Evolutionary conservation across 2,329 filamentous ascomycete genomes (phyloP).

Genomic region (Pseudogymnoascus sp.): DNA sequence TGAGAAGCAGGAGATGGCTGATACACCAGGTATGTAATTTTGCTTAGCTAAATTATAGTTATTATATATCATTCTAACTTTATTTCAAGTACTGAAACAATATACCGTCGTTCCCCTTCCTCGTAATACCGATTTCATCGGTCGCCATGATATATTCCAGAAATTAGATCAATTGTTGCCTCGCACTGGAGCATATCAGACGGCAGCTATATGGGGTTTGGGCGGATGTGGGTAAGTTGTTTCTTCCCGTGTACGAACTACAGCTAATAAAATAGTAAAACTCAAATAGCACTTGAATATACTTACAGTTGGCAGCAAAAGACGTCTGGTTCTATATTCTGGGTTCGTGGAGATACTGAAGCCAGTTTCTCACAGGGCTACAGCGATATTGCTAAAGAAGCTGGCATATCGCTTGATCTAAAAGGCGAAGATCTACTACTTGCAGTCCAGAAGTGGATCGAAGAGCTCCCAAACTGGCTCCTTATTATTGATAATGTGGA

Average conservation of each 20-base stretch:
- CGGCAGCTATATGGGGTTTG: slow-evolving; percentile 15
- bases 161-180: slow-evolving; percentile 11
- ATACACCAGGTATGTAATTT: slow-evolving; percentile 10
- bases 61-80: background rate
- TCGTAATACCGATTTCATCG: slow-evolving; percentile 13
- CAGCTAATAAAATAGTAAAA: slow-evolving; percentile 27
- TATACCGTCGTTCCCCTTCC: slow-evolving; percentile 13
- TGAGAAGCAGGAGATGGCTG: slow-evolving; percentile 10
- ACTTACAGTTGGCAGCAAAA: slow-evolving; percentile 24
- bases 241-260: background rate
- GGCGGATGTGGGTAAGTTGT: slow-evolving; percentile 15
- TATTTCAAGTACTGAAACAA: background rate
- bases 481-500: slow-evolving; percentile 31
- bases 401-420: slow-evolving; percentile 19
- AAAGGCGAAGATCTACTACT: slow-evolving; percentile 20
- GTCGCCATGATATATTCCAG: slow-evolving; percentile 12
- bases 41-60: background rate
- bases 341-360: slow-evolving; percentile 30
- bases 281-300: slow-evolving; percentile 32
- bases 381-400: slow-evolving; percentile 23
- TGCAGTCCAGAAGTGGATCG: slow-evolving; percentile 17
- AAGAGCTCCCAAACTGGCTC: slow-evolving; percentile 23
- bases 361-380: slow-evolving; percentile 29
- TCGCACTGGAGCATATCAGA: slow-evolving; percentile 5
- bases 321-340: slow-evolving; percentile 29